phyloP scores from a whole-genome alignment of 495 filamentous ascomycete species.

The Durotheca rogersii region DNA sequence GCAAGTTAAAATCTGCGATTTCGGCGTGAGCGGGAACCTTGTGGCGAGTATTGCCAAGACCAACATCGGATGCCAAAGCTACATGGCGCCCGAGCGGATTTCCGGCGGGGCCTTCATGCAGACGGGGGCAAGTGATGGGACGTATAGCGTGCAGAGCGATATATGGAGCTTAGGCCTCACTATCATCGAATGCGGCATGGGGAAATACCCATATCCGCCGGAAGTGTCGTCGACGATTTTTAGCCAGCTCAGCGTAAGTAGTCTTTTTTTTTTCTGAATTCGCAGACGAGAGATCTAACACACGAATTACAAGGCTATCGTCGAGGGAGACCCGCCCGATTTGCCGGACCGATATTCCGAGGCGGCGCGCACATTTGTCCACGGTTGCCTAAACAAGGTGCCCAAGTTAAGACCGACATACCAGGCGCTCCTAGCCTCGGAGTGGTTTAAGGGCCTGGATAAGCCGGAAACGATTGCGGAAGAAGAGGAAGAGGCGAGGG shows the following conservation, averaged over 20 bases:
- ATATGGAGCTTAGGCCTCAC: slow-evolving; percentile 95
- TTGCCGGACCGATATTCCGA: slow-evolving; percentile 80
- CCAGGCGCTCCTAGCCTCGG: slow-evolving; percentile 80
- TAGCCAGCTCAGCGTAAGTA: slow-evolving; percentile 91
- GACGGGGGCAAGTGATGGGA: slow-evolving; percentile 71
- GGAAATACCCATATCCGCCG: slow-evolving; percentile 93
- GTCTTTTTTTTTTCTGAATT: slow-evolving; percentile 14
- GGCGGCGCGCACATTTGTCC: slow-evolving; percentile 82
- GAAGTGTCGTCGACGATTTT: slow-evolving; percentile 99
- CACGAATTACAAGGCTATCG: slow-evolving; percentile 75
- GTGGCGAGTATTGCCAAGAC: slow-evolving; percentile 98
- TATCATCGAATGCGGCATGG: slow-evolving; percentile 95
- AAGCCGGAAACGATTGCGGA: slow-evolving; percentile 82
- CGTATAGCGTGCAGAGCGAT: slow-evolving; percentile 97
- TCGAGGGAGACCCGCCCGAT: slow-evolving; percentile 89
- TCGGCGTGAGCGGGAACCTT: slow-evolving; percentile 94
- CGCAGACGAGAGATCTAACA: slow-evolving; percentile 23
- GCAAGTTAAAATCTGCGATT: slow-evolving; percentile 98
- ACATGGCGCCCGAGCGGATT: slow-evolving; percentile 98
- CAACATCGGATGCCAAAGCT: slow-evolving; percentile 98
- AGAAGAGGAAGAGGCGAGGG: slow-evolving; percentile 63
- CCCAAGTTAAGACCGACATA: slow-evolving; percentile 89
- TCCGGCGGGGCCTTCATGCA: slow-evolving; percentile 79
- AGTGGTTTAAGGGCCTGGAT: slow-evolving; percentile 79
- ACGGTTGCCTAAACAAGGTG: slow-evolving; percentile 87